Conservation (phyloP, 495 filamentous ascomycete species). For the Astrothelium subdiscretum region DNA sequence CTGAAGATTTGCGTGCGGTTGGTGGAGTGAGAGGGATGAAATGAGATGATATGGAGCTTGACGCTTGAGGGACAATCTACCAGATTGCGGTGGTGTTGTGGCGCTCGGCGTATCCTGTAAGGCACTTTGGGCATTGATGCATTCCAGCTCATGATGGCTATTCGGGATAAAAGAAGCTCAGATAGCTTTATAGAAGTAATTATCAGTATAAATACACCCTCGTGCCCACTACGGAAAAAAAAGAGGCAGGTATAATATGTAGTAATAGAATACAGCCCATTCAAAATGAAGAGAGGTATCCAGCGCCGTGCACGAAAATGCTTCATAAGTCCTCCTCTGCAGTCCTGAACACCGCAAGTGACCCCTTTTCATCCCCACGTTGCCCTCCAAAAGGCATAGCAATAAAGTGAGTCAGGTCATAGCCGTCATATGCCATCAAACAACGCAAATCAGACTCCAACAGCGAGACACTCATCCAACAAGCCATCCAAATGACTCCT, state of each 20-base stretch:
- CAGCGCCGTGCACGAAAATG: neutral
- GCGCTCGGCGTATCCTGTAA: too few species aligned
- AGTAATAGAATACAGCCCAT: too few species aligned
- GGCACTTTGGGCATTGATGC: too few species aligned
- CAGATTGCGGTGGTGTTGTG: too few species aligned
- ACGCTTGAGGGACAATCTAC: neutral
- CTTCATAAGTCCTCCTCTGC: neutral
- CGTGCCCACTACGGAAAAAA: too few species aligned
- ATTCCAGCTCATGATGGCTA: too few species aligned
- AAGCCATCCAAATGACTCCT: neutral
- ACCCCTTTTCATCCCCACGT: neutral
- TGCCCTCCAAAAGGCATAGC: neutral
- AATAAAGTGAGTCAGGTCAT: neutral
- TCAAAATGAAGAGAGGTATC: too few species aligned
- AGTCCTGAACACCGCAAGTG: neutral
- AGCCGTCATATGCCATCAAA: neutral
- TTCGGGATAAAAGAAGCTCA: too few species aligned
- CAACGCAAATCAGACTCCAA: neutral
- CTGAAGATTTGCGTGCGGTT: constrained; percentile 59
- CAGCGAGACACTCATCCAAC: neutral
- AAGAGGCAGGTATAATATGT: too few species aligned
- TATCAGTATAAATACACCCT: neutral
- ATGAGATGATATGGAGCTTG: neutral
- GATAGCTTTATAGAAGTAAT: too few species aligned
- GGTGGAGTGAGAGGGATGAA: constrained; percentile 32